Conservation (phyloP, 352 stramenopile species). For the Globisporangium camurandrum region DNA sequence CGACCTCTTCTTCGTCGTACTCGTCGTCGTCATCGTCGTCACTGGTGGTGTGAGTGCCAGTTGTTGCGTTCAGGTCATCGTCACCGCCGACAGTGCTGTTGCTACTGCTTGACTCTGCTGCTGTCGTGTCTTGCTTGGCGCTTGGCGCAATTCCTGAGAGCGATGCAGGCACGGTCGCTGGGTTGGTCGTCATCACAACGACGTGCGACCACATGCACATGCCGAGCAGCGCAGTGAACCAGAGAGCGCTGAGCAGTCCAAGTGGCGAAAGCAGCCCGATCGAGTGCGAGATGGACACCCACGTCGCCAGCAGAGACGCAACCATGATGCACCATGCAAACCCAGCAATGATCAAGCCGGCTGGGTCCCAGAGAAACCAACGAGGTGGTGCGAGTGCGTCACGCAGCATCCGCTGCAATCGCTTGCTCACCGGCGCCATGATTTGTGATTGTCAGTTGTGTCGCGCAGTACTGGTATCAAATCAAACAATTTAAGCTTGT, state of each 20-base stretch:
- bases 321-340: slow-evolving; percentile 56
- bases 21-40: slow-evolving; percentile 15
- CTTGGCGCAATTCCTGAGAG: slow-evolving; percentile 16
- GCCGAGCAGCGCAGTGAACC: slow-evolving; percentile 43
- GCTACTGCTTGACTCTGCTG: too few relatives aligned
- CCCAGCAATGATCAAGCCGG: slow-evolving; percentile 49
- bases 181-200: slow-evolving; percentile 70
- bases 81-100: too few relatives aligned
- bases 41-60: background rate
- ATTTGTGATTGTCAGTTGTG: background rate
- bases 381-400: slow-evolving; percentile 3
- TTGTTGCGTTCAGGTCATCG: slow-evolving; percentile 6
- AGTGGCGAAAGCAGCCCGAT: slow-evolving; percentile 42
- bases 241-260: slow-evolving; percentile 31
- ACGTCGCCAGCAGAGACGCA: slow-evolving; percentile 30
- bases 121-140: background rate
- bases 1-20: slow-evolving; percentile 39
- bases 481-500: too few relatives aligned
- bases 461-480: too few relatives aligned
- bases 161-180: slow-evolving; percentile 51
- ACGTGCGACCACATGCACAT: slow-evolving; percentile 73
- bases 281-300: slow-evolving; percentile 45
- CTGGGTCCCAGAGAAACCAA: slow-evolving; percentile 62
- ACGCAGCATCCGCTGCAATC: background rate
- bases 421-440: background rate